Percentiles rank a stretch among this genome's conserved stretches.
phyloP scores from a whole-genome alignment of 345 rosid species.

The Gossypium herbaceum region DNA sequence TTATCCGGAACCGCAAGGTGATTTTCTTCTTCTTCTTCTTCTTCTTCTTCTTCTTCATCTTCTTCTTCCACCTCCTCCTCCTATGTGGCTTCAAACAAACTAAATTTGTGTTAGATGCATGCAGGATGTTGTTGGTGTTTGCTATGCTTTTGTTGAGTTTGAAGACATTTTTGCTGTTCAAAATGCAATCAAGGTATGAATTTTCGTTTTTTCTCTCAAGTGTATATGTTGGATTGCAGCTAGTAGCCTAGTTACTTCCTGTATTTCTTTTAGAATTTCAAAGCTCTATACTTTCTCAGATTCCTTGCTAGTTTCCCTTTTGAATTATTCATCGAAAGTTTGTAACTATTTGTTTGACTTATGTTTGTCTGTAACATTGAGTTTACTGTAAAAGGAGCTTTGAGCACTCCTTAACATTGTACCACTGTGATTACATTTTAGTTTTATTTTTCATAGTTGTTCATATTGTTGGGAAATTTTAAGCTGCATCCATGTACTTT shows the following conservation, averaged over 20 bases:
- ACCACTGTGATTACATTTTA: not conserved
- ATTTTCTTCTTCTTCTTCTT: not conserved
- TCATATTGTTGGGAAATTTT: not conserved
- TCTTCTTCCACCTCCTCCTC: not conserved
- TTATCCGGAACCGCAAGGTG: slow-evolving; percentile 86
- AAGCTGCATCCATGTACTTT: not conserved
- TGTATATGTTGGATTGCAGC: not conserved
- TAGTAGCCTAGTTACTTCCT: not conserved
- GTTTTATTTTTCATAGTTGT: not conserved
- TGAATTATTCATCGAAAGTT: not conserved
- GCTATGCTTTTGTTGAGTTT: slow-evolving; percentile 96
- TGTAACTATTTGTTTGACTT: not conserved
- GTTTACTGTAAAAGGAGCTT: not conserved
- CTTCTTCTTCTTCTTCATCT: not conserved
- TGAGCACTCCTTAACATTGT: not conserved
- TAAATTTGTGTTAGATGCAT: slow-evolving; percentile 16
- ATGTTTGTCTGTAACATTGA: not conserved
- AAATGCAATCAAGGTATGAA: slow-evolving; percentile 80
- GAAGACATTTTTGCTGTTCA: slow-evolving; percentile 83
- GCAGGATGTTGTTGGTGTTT: slow-evolving; percentile 89
- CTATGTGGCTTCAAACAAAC: not conserved
- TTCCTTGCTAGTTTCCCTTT: not conserved
- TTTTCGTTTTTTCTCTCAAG: slow-evolving; percentile 2
- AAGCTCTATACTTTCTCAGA: not conserved
- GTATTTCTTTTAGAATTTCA: not conserved